Evolutionary conservation across 129 eudicot species (phyloP).

Genomic region (Flaveria brownii): DNA sequence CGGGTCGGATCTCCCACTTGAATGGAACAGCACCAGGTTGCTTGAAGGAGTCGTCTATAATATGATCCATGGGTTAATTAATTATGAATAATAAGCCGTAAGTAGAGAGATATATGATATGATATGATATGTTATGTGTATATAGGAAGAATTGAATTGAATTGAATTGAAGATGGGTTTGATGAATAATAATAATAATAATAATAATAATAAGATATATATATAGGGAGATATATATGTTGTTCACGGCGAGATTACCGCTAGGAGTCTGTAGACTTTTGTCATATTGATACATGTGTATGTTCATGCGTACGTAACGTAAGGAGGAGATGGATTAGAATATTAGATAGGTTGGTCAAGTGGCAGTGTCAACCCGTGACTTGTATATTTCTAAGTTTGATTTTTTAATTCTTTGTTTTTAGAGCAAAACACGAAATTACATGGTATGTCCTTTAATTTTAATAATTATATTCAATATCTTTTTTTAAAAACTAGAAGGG

Average conservation of each 20-base stretch:
- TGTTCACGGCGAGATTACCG: constrained; percentile 51
- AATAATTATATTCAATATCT: too few species aligned
- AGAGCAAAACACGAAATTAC: too few species aligned
- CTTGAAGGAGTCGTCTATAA: constrained; percentile 57
- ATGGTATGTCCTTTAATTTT: too few species aligned
- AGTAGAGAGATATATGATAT: too few species aligned
- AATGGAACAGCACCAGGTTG: constrained; percentile 74
- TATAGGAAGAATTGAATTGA: neutral
- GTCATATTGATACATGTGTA: neutral
- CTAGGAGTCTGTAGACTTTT: constrained; percentile 12
- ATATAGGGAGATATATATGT: neutral
- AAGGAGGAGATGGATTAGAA: neutral
- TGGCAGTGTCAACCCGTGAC: too few species aligned
- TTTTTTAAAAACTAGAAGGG: too few species aligned
- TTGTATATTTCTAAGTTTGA: neutral
- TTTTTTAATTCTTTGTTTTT: neutral
- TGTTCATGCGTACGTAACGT: neutral
- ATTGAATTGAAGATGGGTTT: neutral
- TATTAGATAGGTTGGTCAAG: neutral
- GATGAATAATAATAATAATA: too few species aligned
- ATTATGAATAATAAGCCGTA: neutral
- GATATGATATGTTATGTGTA: neutral
- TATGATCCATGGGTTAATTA: constrained; percentile 22
- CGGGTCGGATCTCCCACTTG: constrained; percentile 89
- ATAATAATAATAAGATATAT: too few species aligned